Conservation (phyloP, 1,284 basidiomycete species). For the Boletus calvinii region DNA sequence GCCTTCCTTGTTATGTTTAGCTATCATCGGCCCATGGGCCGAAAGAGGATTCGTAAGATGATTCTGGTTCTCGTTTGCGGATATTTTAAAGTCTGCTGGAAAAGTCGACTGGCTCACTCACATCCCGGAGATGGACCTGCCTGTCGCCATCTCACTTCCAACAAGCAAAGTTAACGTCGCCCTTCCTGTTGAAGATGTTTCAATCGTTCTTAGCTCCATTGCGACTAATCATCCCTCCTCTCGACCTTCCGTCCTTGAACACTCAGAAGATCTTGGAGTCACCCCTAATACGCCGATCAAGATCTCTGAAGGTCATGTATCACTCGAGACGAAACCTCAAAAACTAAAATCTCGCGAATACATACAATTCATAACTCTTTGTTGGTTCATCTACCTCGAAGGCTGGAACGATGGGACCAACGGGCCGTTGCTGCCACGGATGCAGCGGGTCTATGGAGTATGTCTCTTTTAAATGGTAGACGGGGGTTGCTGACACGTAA, state of each 20-base stretch:
- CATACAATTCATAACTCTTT: slow-evolving; percentile 24
- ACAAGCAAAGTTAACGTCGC: background rate
- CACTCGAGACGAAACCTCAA: slow-evolving; percentile 3
- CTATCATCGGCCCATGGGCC: slow-evolving; percentile 4
- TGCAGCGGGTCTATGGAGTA: slow-evolving; percentile 27
- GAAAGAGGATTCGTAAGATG: background rate
- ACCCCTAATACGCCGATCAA: background rate
- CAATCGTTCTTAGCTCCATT: background rate
- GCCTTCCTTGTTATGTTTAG: slow-evolving; percentile 1
- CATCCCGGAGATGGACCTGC: slow-evolving; percentile 6
- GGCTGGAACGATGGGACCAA: slow-evolving; percentile 25
- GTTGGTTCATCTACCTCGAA: slow-evolving; percentile 25
- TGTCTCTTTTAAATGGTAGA: background rate
- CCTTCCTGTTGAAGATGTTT: background rate
- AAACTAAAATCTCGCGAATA: slow-evolving; percentile 18
- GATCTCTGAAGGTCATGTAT: background rate
- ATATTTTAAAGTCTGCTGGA: background rate
- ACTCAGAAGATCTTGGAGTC: background rate
- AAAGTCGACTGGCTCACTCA: background rate
- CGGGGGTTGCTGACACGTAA: background rate
- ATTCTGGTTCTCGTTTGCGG: background rate
- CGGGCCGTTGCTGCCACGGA: slow-evolving; percentile 30
- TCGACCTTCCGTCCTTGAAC: slow-evolving; percentile 3
- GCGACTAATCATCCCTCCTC: slow-evolving; percentile 1
- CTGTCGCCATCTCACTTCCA: background rate